A percentile compares a stretch with the other conserved stretches of the same genome.
Conservation (phyloP, 192 early-diverging fungal species). For the Spizellomyces sp. region DNA sequence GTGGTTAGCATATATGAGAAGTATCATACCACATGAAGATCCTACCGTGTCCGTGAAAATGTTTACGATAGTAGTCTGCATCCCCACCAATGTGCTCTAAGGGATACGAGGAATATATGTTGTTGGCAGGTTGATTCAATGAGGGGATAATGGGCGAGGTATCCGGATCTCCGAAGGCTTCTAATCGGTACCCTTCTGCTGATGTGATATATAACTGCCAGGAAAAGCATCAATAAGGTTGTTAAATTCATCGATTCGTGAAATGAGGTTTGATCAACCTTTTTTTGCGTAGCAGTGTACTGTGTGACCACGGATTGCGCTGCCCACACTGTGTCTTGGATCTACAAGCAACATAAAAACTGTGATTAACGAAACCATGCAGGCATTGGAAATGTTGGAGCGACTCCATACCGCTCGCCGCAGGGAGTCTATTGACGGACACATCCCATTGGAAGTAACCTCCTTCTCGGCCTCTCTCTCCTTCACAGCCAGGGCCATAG, state of each 20-base stretch:
- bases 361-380: not conserved
- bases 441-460: slow-evolving; percentile 11
- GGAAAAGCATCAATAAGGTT: no score
- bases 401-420: slow-evolving; percentile 3
- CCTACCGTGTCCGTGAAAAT: slow-evolving; percentile 26
- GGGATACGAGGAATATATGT: slow-evolving; percentile 4
- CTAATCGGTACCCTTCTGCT: slow-evolving; percentile 26
- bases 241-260: no score
- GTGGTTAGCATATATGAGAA: not conserved
- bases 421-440: slow-evolving; percentile 8
- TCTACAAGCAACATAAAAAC: slow-evolving; percentile 1
- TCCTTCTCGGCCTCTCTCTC: slow-evolving; percentile 23
- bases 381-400: not conserved
- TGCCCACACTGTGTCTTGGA: slow-evolving; percentile 13
- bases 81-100: slow-evolving; percentile 41
- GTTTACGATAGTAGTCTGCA: slow-evolving; percentile 31
- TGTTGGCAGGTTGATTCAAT: slow-evolving; percentile 2
- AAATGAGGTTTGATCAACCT: not conserved
- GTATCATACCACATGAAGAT: not conserved
- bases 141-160: not conserved
- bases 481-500: slow-evolving; percentile 4
- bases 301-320: slow-evolving; percentile 11
- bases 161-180: slow-evolving; percentile 19
- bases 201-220: slow-evolving; percentile 19
- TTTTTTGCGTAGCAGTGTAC: slow-evolving; percentile 12